Conservation (phyloP, 2,329 filamentous ascomycete species). For the Microsporum ferrugineum region DNA sequence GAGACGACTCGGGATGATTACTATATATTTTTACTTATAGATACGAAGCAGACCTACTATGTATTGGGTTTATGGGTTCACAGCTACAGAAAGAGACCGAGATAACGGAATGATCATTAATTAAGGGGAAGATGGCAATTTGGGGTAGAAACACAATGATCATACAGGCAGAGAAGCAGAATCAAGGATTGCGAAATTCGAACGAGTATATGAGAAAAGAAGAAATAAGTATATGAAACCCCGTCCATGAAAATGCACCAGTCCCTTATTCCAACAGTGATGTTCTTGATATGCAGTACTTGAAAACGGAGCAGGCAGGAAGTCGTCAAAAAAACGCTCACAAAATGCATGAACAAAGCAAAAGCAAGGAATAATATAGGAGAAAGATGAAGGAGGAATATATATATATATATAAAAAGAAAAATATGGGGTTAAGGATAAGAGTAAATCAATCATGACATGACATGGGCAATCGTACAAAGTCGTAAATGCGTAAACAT, state of each 20-base stretch:
- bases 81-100: neutral
- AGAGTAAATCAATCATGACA: neutral
- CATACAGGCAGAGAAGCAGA: neutral
- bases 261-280: constrained; percentile 1
- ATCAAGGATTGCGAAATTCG: neutral
- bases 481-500: neutral
- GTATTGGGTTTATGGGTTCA: neutral
- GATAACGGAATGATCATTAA: neutral
- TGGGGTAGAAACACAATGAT: neutral
- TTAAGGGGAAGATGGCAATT: neutral
- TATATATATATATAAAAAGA: neutral
- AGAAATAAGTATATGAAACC: neutral
- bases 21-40: neutral
- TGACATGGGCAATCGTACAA: neutral
- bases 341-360: constrained; percentile 2
- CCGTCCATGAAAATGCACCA: neutral
- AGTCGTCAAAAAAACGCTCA: neutral
- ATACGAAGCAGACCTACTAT: neutral
- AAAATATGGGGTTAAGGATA: neutral
- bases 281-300: neutral
- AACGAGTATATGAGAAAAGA: neutral
- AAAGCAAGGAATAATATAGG: neutral
- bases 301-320: neutral
- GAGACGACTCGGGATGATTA: neutral
- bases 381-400: too few relatives aligned